Evolutionary conservation across 2,329 filamentous ascomycete genomes (phyloP).

Genomic region (Alternaria triticimaculans): DNA sequence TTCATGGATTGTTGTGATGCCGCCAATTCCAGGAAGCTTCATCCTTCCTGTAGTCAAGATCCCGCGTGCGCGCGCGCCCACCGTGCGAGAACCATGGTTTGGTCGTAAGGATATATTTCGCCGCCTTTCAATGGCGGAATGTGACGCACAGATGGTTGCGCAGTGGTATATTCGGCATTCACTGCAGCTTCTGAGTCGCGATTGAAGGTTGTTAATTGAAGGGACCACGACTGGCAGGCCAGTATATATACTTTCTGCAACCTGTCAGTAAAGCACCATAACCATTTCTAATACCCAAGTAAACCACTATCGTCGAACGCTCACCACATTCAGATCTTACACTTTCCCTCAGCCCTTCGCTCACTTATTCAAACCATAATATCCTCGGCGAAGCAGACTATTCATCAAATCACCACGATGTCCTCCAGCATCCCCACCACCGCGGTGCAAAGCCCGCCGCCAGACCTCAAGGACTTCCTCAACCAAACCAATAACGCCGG

Average conservation of each 20-base stretch:
- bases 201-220: background rate
- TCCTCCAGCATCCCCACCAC: background rate
- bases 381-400: background rate
- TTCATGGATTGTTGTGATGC: background rate
- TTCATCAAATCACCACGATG: background rate
- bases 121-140: background rate
- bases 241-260: background rate
- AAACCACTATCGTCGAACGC: background rate
- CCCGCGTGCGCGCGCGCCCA: background rate
- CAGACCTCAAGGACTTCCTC: slow-evolving; percentile 12
- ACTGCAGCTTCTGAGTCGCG: background rate
- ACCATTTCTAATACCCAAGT: background rate
- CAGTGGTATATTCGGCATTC: background rate
- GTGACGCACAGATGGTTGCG: background rate
- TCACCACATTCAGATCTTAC: background rate
- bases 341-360: background rate
- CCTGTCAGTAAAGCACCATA: background rate
- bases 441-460: background rate
- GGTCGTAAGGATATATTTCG: background rate
- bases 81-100: background rate
- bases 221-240: background rate
- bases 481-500: slow-evolving; percentile 5
- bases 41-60: rapidly evolving
- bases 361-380: background rate
- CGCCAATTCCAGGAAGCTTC: rapidly evolving